A percentile compares a stretch with the other conserved stretches of the same genome.
Evolutionary conservation across 1,284 basidiomycete genomes (phyloP).

Genomic region (Cystobasidium slooffiae): DNA sequence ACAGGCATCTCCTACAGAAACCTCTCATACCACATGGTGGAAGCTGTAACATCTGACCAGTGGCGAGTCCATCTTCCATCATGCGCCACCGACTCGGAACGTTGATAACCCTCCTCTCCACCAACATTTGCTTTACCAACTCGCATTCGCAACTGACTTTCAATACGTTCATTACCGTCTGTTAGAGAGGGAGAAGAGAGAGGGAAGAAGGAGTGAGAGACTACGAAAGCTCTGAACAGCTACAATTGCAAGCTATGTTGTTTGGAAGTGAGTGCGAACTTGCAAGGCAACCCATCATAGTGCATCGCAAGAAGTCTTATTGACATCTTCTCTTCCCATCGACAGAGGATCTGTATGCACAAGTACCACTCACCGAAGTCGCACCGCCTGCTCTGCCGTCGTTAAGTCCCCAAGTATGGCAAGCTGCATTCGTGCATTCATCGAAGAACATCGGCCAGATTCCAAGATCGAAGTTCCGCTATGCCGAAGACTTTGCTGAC

Average conservation of each 20-base stretch:
- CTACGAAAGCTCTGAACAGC: not conserved
- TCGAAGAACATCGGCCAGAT: slow-evolving; percentile 30
- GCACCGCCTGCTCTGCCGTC: slow-evolving; percentile 37
- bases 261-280: slow-evolving; percentile 27
- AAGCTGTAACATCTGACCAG: too few relatives aligned
- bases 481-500: slow-evolving; percentile 30
- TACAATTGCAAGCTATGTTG: not conserved
- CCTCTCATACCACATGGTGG: too few relatives aligned
- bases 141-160: not conserved
- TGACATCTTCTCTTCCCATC: not conserved
- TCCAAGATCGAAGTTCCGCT: slow-evolving; percentile 27
- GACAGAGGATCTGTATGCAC: slow-evolving; percentile 37
- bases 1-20: too few relatives aligned
- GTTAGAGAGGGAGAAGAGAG: not conserved
- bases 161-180: not conserved
- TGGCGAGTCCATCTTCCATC: not conserved
- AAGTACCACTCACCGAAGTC: slow-evolving; percentile 29
- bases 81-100: slow-evolving; percentile 2
- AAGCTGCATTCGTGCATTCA: slow-evolving; percentile 35
- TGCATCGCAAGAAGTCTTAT: not conserved
- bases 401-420: slow-evolving; percentile 30
- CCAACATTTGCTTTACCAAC: not conserved
- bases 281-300: not conserved
- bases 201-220: not conserved
- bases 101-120: not conserved